A percentile compares a stretch with the other conserved stretches of the same genome.
phyloP scores from a whole-genome alignment of 805 yeast genomes.

The Ogataea nitratoaversa region DNA sequence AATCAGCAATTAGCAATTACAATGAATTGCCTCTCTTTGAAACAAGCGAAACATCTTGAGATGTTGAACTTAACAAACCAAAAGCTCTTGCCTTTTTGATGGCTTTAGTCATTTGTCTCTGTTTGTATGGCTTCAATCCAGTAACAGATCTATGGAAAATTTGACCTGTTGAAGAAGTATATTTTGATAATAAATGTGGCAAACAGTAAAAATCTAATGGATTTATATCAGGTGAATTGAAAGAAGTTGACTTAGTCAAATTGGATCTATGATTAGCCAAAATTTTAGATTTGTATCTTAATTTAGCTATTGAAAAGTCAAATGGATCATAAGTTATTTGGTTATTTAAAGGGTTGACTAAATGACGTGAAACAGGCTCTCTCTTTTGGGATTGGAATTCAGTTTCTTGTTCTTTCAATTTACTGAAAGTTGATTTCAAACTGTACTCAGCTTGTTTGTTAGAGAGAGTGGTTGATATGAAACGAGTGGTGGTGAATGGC shows the following conservation, averaged over 20 bases:
- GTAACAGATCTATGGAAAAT: slow-evolving; percentile 70
- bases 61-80: slow-evolving; percentile 76
- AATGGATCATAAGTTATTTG: slow-evolving; percentile 72
- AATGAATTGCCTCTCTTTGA: slow-evolving; percentile 29
- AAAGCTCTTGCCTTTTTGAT: slow-evolving; percentile 75
- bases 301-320: slow-evolving; percentile 64
- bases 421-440: slow-evolving; percentile 18
- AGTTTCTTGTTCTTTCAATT: slow-evolving; percentile 18
- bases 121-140: slow-evolving; percentile 63
- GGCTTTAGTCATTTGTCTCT: slow-evolving; percentile 69
- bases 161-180: slow-evolving; percentile 67
- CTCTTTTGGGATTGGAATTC: slow-evolving; percentile 19
- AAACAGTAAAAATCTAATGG: slow-evolving; percentile 69
- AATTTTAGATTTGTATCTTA: slow-evolving; percentile 44
- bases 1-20: no score
- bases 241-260: slow-evolving; percentile 27
- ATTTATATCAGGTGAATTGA: slow-evolving; percentile 44
- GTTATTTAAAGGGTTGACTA: slow-evolving; percentile 43
- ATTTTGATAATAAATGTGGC: slow-evolving; percentile 65
- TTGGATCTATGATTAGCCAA: slow-evolving; percentile 11
- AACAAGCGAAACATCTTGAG: slow-evolving; percentile 47
- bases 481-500: slow-evolving; percentile 2
- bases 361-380: slow-evolving; percentile 28
- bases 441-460: slow-evolving; percentile 8
- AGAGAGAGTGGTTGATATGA: slow-evolving; percentile 8